phyloP scores from a whole-genome alignment of 257 asterid genomes.

The Primulina eburnea region DNA sequence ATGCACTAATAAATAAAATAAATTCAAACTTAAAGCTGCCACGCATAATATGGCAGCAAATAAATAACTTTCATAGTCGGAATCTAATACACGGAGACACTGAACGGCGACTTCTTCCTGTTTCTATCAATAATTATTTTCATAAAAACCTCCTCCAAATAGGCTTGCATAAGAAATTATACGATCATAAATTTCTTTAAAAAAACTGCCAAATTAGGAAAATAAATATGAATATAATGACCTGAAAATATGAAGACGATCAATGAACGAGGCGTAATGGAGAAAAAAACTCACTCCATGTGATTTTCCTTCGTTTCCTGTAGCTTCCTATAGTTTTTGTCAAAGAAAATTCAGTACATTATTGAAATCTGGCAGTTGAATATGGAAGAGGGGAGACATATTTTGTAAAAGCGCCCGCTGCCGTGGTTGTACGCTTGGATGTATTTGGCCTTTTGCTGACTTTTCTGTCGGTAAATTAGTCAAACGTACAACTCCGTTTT shows the following conservation, averaged over 20 bases:
- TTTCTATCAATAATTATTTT: too few species aligned
- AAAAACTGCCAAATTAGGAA: background rate
- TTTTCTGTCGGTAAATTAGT: background rate
- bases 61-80: background rate
- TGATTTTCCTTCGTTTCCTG: background rate
- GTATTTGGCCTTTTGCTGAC: background rate
- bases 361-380: background rate
- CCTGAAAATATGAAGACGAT: slow-evolving; percentile 29
- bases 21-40: background rate
- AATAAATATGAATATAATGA: slow-evolving; percentile 14
- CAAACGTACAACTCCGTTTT: background rate
- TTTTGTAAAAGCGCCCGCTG: background rate
- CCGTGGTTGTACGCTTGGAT: background rate
- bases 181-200: background rate
- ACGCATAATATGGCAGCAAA: background rate
- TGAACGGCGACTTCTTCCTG: background rate
- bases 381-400: background rate
- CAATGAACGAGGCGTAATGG: slow-evolving; percentile 9
- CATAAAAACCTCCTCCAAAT: background rate
- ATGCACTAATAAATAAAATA: too few species aligned
- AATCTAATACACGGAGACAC: background rate
- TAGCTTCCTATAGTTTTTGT: background rate
- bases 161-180: background rate
- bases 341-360: background rate
- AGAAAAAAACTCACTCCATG: background rate